Conservation (phyloP, 2,329 filamentous ascomycete genomes). For the Diaporthe longicolla region DNA sequence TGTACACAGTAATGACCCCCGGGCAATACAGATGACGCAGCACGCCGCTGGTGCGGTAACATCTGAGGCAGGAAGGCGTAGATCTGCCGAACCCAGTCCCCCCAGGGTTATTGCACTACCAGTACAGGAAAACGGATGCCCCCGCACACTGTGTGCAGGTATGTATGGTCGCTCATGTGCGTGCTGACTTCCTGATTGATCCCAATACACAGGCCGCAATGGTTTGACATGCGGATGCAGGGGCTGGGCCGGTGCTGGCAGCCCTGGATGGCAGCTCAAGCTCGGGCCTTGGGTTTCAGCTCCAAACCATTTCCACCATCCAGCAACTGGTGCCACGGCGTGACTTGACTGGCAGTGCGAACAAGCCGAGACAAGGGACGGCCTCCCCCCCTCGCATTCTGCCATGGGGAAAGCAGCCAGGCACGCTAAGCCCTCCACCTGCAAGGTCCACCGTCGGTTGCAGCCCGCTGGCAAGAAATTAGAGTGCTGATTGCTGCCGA, state of each 20-base stretch:
- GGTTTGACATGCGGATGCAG: background rate
- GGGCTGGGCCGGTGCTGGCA: background rate
- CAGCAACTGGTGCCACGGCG: no score
- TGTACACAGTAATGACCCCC: no score
- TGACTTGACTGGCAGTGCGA: background rate
- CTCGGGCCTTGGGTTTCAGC: constrained; percentile 17
- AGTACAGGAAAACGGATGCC: no score
- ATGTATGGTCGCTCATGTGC: no score
- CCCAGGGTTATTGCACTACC: no score
- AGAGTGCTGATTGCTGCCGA: constrained; percentile 28
- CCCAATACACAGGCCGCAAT: background rate
- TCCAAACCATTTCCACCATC: background rate
- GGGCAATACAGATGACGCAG: no score
- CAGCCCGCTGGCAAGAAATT: constrained; percentile 22
- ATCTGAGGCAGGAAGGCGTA: no score
- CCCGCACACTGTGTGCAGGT: no score
- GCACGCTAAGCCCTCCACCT: constrained; percentile 24
- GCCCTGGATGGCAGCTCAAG: constrained; percentile 5
- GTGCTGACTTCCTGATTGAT: no score
- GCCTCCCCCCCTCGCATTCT: constrained; percentile 12
- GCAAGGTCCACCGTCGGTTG: constrained; percentile 8
- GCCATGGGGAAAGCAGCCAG: constrained; percentile 23
- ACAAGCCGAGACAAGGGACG: constrained; percentile 8
- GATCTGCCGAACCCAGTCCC: no score
- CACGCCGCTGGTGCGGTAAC: no score